Evolutionary conservation across 768 basidiomycete species (phyloP).

Genomic region (Cystofilobasidium bisporidii): DNA sequence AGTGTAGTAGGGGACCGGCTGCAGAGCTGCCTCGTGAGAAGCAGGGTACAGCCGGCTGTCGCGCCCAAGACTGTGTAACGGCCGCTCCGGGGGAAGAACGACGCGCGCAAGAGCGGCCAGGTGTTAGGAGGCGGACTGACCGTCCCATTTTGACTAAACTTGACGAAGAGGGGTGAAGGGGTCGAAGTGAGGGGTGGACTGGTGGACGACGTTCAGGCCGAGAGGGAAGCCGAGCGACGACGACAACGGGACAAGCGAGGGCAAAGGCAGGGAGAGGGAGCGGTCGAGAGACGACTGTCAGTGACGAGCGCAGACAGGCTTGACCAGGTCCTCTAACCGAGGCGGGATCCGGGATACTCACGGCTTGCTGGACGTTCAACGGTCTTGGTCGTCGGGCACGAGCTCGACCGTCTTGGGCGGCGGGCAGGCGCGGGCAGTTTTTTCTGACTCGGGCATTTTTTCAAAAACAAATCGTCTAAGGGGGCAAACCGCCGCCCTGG

Average conservation of each 20-base stretch:
- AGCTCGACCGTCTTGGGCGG: no score
- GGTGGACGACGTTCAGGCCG: no score
- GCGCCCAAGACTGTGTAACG: not conserved
- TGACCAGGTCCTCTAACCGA: no score
- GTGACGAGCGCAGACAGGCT: no score
- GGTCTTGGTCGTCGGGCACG: no score
- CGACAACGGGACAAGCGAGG: no score
- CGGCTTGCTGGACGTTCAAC: constrained; percentile 5
- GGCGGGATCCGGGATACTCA: not conserved
- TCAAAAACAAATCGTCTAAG: no score
- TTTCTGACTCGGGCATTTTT: no score
- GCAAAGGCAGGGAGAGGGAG: not conserved
- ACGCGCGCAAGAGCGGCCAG: not conserved
- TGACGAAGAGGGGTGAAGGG: constrained; percentile 2
- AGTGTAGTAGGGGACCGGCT: not conserved
- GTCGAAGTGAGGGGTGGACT: constrained; percentile 11
- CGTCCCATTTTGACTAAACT: constrained; percentile 4
- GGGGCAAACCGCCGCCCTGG: no score
- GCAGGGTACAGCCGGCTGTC: not conserved
- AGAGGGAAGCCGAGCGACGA: no score
- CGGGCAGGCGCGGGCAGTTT: no score
- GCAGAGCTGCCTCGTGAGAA: not conserved
- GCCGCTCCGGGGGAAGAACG: not conserved
- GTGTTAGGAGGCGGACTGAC: not conserved
- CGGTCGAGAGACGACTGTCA: not conserved